Conservation (phyloP, 371 early-diverging fungal species). For the Apophysomyces ossiformis region DNA sequence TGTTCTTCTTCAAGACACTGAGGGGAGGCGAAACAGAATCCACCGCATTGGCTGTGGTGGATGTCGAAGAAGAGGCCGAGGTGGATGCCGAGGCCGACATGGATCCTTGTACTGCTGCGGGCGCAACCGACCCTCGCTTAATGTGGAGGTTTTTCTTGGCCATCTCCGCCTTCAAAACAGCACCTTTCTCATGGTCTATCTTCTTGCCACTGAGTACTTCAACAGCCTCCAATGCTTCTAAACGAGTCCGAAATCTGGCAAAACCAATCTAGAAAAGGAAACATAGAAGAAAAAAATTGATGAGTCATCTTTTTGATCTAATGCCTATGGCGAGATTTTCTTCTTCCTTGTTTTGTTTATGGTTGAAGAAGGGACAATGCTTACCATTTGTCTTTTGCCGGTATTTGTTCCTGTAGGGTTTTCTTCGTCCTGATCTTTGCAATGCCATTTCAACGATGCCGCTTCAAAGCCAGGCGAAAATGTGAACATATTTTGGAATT, state of each 20-base stretch:
- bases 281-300: background rate
- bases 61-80: constrained; percentile 13
- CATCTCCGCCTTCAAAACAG: constrained; percentile 92
- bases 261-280: constrained; percentile 76
- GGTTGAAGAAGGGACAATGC: constrained; percentile 17
- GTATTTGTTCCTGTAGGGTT: constrained; percentile 25
- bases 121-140: constrained; percentile 48
- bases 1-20: constrained; percentile 17
- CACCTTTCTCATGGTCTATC: constrained; percentile 85
- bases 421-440: constrained; percentile 64
- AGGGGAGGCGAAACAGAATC: constrained; percentile 12
- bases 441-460: constrained; percentile 85
- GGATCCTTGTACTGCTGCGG: constrained; percentile 9
- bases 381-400: constrained; percentile 84
- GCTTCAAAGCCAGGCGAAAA: constrained; percentile 95
- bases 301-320: background rate
- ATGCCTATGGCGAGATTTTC: background rate
- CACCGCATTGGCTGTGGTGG: constrained; percentile 10
- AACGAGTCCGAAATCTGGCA: constrained; percentile 88
- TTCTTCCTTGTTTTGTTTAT: background rate
- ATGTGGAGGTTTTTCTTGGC: constrained; percentile 94
- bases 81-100: constrained; percentile 14
- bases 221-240: constrained; percentile 87
- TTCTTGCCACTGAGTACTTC: constrained; percentile 86
- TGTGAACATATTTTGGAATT: constrained; percentile 97